phyloP scores from a whole-genome alignment of 148 eudicot genomes.

The Fallopia convolvulus region DNA sequence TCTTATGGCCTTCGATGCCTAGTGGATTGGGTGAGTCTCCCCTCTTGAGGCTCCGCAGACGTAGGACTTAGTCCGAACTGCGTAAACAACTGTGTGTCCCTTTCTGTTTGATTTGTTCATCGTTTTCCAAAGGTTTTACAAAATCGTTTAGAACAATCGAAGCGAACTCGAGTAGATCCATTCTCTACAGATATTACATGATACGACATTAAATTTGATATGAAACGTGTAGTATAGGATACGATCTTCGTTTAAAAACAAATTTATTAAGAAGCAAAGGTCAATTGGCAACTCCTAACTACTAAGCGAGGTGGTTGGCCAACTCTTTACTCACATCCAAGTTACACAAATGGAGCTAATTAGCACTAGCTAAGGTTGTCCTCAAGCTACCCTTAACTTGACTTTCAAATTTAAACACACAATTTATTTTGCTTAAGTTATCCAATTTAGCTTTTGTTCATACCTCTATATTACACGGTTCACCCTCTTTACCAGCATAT shows the following conservation, averaged over 20 bases:
- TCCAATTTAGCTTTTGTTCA: neutral
- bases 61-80: too few species aligned
- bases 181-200: too few species aligned
- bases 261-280: neutral
- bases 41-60: too few species aligned
- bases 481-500: neutral
- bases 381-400: slow-evolving; percentile 13
- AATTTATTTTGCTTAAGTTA: neutral
- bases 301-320: slow-evolving; percentile 5
- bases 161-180: too few species aligned
- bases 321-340: neutral
- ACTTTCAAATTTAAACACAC: neutral
- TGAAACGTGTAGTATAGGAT: neutral
- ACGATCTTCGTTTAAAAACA: neutral
- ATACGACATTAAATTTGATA: neutral
- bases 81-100: too few species aligned
- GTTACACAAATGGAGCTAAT: neutral
- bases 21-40: too few species aligned
- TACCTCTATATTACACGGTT: neutral
- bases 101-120: too few species aligned
- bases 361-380: neutral
- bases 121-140: too few species aligned
- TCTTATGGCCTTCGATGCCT: too few species aligned
- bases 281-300: neutral
- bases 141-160: too few species aligned